These are phyloP conservation scores for Agaricales sp. DNA, from an alignment of 1,284 basidiomycete species.

Conservation along the genomic window DNA sequence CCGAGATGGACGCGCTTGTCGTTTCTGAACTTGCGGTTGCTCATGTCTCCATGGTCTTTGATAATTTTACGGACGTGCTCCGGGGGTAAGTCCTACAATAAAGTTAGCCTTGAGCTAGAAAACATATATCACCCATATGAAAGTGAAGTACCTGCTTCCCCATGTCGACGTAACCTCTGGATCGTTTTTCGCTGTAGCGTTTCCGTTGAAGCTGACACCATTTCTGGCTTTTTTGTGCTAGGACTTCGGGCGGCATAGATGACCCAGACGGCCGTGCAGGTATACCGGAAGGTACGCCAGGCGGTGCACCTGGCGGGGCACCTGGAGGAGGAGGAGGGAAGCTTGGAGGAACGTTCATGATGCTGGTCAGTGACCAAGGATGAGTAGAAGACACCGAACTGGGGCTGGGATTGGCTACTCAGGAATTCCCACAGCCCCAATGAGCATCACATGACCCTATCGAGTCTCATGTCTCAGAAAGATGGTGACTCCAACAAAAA, in stretches of 20 bases:
- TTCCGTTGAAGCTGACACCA: constrained; percentile 89
- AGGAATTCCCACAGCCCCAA: background rate
- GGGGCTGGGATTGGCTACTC: background rate
- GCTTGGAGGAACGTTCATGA: constrained; percentile 18
- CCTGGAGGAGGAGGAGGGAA: constrained; percentile 44
- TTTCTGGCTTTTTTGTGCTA: constrained; percentile 84
- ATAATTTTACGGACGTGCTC: constrained; percentile 98
- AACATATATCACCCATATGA: constrained; percentile 13
- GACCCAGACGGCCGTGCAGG: constrained; percentile 41
- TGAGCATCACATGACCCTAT: constrained; percentile 1
- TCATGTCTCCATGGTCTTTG: constrained; percentile 97
- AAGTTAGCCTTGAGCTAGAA: constrained; percentile 3
- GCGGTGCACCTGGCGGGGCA: constrained; percentile 47
- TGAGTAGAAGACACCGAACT: background rate
- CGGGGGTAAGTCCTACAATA: constrained; percentile 67
- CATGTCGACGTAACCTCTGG: constrained; percentile 69
- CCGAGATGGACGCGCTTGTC: constrained; percentile 99
- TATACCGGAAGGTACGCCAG: constrained; percentile 41
- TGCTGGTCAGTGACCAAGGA: constrained; percentile 1
- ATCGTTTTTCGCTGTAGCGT: constrained; percentile 1
- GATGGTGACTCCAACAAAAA: too few species aligned
- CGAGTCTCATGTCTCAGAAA: too few species aligned
- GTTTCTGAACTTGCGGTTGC: constrained; percentile 92
- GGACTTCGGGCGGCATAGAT: constrained; percentile 64
- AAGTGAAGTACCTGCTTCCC: constrained; percentile 67